Base-by-base conservation (phyloP, 306 rosid genomes). In the Vigna trinervia region DNA sequence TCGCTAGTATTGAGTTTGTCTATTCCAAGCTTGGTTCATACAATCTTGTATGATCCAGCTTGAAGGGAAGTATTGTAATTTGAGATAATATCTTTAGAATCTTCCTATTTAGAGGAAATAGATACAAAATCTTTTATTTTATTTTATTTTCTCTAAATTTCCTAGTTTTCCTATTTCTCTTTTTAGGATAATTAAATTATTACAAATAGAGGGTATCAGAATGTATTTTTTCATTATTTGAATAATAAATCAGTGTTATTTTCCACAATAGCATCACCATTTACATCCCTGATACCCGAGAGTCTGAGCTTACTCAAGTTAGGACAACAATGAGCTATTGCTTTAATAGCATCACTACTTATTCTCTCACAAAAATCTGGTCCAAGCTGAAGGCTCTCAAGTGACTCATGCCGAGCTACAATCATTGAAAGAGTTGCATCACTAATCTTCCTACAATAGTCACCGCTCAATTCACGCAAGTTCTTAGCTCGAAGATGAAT, bases 341-440 rank as follows among this genome's bases (percentile, higher is more conserved):
- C 87, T 82, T 88, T 93, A 64, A 96, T 91, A 80, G 99, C 98
- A 90, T 96, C 99, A 78, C 99, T 91, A 71, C 94, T 96, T 75
- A 96, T 91, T 96, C 88, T 92, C 78, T 96, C 99, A 75, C 99
- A 96, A 86, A 93, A 96, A 90, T 96, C 99, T 8, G 99, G 98
- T 77, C 98, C 99, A 81, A 96, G 99, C 87, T 88, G 97, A 79
- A 96, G 96, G 81, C 97, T 90, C 85, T 96, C 96, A 75, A 96
- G 99, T 74, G 84, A 85, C 87, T 93, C 97, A 4, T 96, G 99
- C 65, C 99, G 90, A 32, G 99, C 99, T 67, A 85, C 96, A 77
- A 96, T 89, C 62, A 92, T 92, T 1, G 99, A 88, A 80, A 96
- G 98, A n/a, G 99, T 89, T 12, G 99, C 99, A 86, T 96, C 99